A percentile compares a stretch with the other conserved stretches of the same genome.
Conservation (phyloP, 2,329 filamentous ascomycete species). For the Microdochium bolleyi region DNA sequence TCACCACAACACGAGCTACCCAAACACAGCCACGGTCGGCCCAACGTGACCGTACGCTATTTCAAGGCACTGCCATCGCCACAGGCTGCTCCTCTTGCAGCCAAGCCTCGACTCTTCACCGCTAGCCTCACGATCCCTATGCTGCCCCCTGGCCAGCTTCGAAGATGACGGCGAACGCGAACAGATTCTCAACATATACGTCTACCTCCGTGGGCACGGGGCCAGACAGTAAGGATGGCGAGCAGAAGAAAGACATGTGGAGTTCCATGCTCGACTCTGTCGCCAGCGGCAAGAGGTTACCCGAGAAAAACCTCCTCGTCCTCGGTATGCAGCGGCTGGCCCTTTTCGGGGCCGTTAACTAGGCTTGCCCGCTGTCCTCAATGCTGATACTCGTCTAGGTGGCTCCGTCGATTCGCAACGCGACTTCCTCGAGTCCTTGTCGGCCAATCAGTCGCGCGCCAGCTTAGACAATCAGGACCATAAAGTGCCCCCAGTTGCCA, state of each 20-base stretch:
- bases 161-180: conserved; percentile 42
- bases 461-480: conserved; percentile 45
- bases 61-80: background rate
- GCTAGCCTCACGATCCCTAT: background rate
- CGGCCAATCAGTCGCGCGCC: conserved; percentile 43
- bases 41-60: background rate
- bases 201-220: conserved; percentile 38
- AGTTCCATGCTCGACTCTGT: conserved; percentile 86
- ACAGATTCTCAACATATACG: conserved; percentile 52
- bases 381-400: conserved; percentile 40
- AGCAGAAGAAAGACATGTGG: conserved; percentile 87
- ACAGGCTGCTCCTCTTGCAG: background rate
- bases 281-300: conserved; percentile 80
- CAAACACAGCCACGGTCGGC: too few relatives aligned
- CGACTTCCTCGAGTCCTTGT: conserved; percentile 68
- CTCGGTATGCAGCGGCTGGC: conserved; percentile 47
- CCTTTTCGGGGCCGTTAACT: background rate
- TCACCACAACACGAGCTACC: background rate
- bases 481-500: conserved; percentile 72
- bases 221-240: conserved; percentile 50
- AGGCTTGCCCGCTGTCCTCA: conserved; percentile 1
- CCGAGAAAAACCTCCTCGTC: conserved; percentile 85
- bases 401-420: conserved; percentile 76
- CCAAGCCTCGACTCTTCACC: background rate
- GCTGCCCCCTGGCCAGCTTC: background rate